These are phyloP conservation scores for Talaromyces thailandensis DNA, from an alignment of 495 filamentous ascomycete species.

Conservation along the genomic window DNA sequence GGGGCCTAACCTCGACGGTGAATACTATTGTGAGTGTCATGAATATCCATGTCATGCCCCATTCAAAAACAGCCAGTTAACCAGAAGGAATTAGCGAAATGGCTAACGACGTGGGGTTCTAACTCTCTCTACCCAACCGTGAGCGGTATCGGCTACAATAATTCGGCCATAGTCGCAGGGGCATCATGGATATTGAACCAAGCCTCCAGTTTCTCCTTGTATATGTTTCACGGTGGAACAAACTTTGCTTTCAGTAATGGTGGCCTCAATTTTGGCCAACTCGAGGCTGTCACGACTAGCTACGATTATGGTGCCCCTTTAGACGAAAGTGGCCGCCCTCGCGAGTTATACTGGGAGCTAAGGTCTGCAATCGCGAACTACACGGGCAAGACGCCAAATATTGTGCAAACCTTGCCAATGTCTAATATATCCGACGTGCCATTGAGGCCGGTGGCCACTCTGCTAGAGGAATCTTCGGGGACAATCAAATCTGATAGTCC, in stretches of 20 bases:
- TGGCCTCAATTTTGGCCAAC: constrained; percentile 21
- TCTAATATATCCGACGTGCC: constrained; percentile 18
- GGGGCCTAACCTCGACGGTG: constrained; percentile 16
- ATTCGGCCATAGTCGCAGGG: background rate
- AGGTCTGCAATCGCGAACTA: constrained; percentile 26
- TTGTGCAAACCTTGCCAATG: constrained; percentile 20
- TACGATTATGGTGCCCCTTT: constrained; percentile 41
- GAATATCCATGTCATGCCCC: constrained; percentile 8
- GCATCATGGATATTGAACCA: background rate
- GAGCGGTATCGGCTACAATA: background rate
- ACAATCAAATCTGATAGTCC: constrained; percentile 9
- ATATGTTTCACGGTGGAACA: constrained; percentile 33
- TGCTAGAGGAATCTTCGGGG: constrained; percentile 19
- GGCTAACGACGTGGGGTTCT: too few relatives aligned
- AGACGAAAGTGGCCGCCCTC: constrained; percentile 38
- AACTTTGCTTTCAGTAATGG: constrained; percentile 39
- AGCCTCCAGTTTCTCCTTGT: background rate
- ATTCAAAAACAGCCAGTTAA: background rate
- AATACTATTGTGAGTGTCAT: constrained; percentile 32
- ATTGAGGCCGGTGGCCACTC: constrained; percentile 12
- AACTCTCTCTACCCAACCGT: constrained; percentile 11
- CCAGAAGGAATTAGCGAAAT: too few relatives aligned
- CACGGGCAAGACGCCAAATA: constrained; percentile 16
- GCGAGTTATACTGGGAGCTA: constrained; percentile 28
- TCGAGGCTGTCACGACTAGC: constrained; percentile 29